Base-by-base conservation (phyloP, 2,329 filamentous ascomycete species). In the Sordariomycetes sp. region DNA sequence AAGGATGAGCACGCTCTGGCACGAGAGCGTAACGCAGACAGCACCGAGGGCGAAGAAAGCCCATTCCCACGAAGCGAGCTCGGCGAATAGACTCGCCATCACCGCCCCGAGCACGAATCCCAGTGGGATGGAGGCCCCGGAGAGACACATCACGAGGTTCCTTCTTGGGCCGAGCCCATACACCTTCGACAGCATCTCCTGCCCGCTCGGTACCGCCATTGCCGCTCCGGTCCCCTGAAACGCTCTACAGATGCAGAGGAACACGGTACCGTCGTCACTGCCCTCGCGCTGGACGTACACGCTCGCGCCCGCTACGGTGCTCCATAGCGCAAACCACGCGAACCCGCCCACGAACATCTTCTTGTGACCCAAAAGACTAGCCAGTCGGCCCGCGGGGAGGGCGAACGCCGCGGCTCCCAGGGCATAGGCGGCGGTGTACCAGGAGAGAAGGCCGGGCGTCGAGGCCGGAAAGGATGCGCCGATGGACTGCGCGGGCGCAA, bases 171-270 rank as follows among this genome's bases (percentile, higher is more conserved):
- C 83, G 0, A 79, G 79, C 0, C 74, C 69, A 62, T 86, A 87
- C 0, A 78, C 75, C 0, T 73, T 72, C 2, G 83, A 84, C 0
- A 88, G 68, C 14, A 89, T 73, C 2, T 83, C 85, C 24, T 88
- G 69, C 0, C 75, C 82, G 61, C 87, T 89, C 0, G 86, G 86
- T 25, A 88, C 71, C 12, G 78, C 70, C 37, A 89, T 72, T 0
- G 84, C 83, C 0, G 83, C 81, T 0, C 86, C 86, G 20, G 86
- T 76, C 0, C 82, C 81, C 61, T 85, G 81, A 2, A 84, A 66
- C 0, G 77, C 79, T 6, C 82, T 74, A n/a, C 74, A 72, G 18
- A 62, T 59, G 43, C 61, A 62, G 18, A 62, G 59, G 40, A 77
- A 70, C 60, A 79, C 72, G 63, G 82, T 81, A 14, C 80, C 68